Evolutionary conservation across 495 filamentous ascomycete species (phyloP).

Genomic region (Penicillium canescens): DNA sequence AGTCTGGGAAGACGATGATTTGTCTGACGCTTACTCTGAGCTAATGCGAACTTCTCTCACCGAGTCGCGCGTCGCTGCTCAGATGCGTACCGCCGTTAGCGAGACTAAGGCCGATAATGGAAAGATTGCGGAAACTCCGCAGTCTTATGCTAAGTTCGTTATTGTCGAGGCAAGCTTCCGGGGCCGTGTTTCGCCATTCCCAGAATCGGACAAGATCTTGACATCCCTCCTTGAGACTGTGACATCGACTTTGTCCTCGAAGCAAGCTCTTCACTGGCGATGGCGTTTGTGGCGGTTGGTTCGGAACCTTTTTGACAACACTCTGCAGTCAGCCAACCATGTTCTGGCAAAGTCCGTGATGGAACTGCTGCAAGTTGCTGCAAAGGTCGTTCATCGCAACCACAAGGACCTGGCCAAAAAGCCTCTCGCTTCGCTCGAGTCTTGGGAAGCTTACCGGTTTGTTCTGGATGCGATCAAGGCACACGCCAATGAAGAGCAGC

Average conservation of each 20-base stretch:
- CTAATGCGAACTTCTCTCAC: conserved; percentile 37
- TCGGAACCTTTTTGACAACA: conserved; percentile 36
- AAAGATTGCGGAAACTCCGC: conserved; percentile 28
- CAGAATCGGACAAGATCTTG: conserved; percentile 27
- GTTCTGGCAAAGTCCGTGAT: conserved; percentile 16
- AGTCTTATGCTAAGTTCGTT: conserved; percentile 40
- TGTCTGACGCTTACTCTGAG: conserved; percentile 47
- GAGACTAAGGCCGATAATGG: conserved; percentile 31
- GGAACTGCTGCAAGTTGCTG: conserved; percentile 24
- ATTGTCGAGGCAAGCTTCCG: conserved; percentile 40
- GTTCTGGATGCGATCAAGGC: conserved; percentile 28
- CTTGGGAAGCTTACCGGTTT: conserved; percentile 45
- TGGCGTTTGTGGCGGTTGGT: conserved; percentile 49
- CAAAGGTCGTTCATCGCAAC: conserved; percentile 33
- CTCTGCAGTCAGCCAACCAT: conserved; percentile 20
- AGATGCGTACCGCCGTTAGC: conserved; percentile 32
- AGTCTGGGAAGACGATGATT: conserved; percentile 62
- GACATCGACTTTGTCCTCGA: conserved; percentile 33
- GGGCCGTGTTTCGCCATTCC: conserved; percentile 22
- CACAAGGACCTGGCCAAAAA: conserved; percentile 30
- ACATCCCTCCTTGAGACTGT: conserved; percentile 27
- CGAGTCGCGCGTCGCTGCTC: conserved; percentile 28
- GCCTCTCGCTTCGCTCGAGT: conserved; percentile 32
- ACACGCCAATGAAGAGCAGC: conserved; percentile 17
- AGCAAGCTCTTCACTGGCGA: conserved; percentile 42